Conservation (phyloP, 1,284 basidiomycete species). For the Laetiporus sulphureus region DNA sequence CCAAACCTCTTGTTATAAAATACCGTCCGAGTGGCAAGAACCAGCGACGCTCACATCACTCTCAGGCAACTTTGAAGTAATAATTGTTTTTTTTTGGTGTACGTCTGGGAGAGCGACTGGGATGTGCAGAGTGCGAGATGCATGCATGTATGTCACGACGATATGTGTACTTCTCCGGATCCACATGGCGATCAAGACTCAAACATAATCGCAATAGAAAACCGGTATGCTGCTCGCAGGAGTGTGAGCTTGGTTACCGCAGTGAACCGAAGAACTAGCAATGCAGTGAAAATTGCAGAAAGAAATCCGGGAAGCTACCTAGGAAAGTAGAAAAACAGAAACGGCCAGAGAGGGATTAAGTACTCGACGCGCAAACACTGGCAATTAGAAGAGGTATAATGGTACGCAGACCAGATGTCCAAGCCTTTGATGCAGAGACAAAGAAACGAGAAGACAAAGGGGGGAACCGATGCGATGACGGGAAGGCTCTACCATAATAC, state of each 20-base stretch:
- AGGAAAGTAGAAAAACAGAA: neutral
- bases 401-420: neutral
- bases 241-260: neutral
- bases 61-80: too few relatives aligned
- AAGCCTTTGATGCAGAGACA: neutral
- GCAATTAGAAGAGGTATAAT: neutral
- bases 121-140: constrained; percentile 7
- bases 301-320: neutral
- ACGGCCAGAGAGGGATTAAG: too few relatives aligned
- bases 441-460: neutral
- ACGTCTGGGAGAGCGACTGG: constrained; percentile 2
- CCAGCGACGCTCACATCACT: too few relatives aligned
- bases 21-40: too few relatives aligned
- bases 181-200: constrained; percentile 6
- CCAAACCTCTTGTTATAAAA: too few relatives aligned
- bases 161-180: constrained; percentile 1
- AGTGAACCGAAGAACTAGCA: neutral
- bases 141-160: constrained; percentile 6
- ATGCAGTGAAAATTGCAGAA: neutral
- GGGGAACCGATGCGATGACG: neutral
- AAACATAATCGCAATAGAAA: neutral
- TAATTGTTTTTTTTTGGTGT: too few relatives aligned
- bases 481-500: neutral
- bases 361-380: neutral
- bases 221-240: neutral